Evolutionary conservation across 192 early-diverging fungal genomes (phyloP), one percentile per base, ranked within the genome.

Genomic region (Coemansia sp.): DNA sequence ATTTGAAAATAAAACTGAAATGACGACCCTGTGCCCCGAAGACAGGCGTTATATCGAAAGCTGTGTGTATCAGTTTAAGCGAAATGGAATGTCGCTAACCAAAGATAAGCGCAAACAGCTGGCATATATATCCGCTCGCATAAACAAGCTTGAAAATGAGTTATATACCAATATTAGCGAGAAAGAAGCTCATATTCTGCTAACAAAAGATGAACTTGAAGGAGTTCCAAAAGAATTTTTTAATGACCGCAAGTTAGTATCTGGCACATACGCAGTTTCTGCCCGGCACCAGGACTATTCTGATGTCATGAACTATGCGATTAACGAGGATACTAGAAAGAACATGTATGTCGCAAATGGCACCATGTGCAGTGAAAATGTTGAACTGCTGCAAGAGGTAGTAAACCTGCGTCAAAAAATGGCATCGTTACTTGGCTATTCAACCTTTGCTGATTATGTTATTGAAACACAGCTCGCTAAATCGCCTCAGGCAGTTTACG

Each of bases 391-490:
- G n/a, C 76, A 85, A 57, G 79, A 86, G 17, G 72, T 75, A 39
- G 60, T 80, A 41, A 43, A 66, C 41, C 51, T 77, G 17, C 82
- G 83, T 23, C 69, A 71, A n/a, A 51, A 81, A 39, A 62, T 64
- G 17, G 74, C 83, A 5, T 43, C 65, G 35, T 56, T 92, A 24
- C 63, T 91, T 5, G 91, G 90, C 4, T 90, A 87, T 67, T 55
- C 65, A 21, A 78, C 65, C 41, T 87, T 91, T 64, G 86, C 88
- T 2, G 75, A 72, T 2, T 89, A 83, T 60, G 73, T 82, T 7
- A 75, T 90, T 25, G 87, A 90, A 51, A 75, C 82, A 19, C 87
- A 87, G 43, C 90, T 91, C 88, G 91, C 90, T 19, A 90, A 91
- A 66, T 74, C 69, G 7, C 79, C 86, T 8, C 72, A 84, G 43